Evolutionary conservation across 352 stramenopile species (phyloP).

Genomic region (Pythium oligandrum): DNA sequence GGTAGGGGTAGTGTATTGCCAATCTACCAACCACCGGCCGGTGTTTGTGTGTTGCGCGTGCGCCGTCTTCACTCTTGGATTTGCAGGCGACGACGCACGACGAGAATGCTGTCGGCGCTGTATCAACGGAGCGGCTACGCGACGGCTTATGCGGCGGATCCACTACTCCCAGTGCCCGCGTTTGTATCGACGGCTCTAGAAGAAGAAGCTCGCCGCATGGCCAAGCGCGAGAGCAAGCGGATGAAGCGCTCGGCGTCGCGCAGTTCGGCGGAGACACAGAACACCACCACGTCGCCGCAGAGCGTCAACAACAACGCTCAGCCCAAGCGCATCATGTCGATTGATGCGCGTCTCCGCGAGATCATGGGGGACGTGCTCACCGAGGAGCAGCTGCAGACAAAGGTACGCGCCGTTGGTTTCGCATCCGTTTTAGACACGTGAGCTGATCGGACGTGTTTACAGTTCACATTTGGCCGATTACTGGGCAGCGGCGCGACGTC

Average conservation of each 20-base stretch:
- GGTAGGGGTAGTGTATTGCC: too few species aligned
- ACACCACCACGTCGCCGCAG: constrained; percentile 6
- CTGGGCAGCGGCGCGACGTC: constrained; percentile 70
- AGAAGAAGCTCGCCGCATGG: background rate
- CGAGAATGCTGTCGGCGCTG: constrained; percentile 12
- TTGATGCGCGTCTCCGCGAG: constrained; percentile 55
- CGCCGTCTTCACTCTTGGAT: too few species aligned
- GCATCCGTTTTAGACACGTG: too few species aligned
- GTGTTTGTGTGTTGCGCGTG: too few species aligned
- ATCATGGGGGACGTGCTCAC: constrained; percentile 61
- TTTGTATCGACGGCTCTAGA: background rate
- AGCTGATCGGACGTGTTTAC: background rate
- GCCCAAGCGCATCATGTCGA: constrained; percentile 19
- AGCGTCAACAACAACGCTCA: constrained; percentile 5
- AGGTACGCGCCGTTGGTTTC: constrained; percentile 5
- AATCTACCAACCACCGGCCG: too few species aligned
- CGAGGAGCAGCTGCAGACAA: constrained; percentile 47
- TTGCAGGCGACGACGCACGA: too few species aligned
- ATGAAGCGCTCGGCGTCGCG: background rate
- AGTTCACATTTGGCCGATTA: constrained; percentile 58
- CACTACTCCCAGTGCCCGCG: background rate
- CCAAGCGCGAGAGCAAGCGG: background rate
- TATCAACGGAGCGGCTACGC: constrained; percentile 15
- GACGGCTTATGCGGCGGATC: constrained; percentile 4
- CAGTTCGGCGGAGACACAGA: constrained; percentile 13